Base-by-base conservation (phyloP, 2,329 filamentous ascomycete genomes). In the Penicillium sclerotiorum region DNA sequence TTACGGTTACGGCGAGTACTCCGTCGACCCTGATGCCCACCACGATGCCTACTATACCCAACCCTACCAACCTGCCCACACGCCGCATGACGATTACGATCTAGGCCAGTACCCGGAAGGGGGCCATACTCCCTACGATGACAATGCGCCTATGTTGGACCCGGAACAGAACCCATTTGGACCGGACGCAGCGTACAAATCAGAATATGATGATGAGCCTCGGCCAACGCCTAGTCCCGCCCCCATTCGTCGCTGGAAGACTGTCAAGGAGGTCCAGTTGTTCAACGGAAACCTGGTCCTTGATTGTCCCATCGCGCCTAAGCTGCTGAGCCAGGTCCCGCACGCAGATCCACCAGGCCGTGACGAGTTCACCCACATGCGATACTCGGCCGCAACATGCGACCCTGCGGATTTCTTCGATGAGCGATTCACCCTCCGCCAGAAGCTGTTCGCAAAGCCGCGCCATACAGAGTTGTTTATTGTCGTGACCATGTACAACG, bases 401-500 rank as follows among this genome's bases (percentile, higher is more conserved):
- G 93, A 97, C 64, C 93, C 93, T 0, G 81, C 84, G 13, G 84
- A 95, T 50, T 97, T 96, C 69, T 91, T 88, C 67, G 85, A 90
- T 4, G 85, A 91, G 63, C 89, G 93, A 53, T 97, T 96, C 63
- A 96, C 93, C 1, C 75, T 97, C 51, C 88, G 93, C 55, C 93
- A 97, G 73, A 87, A 85, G 67, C 83, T 97, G 20, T 96, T 96
- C 67, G 90, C 90, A 49, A 96, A 96, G 71, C 88, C 90, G 3
- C 82, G 93, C 47, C 89, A 96, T 66, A 96, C 93, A 0, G 93
- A 97, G 74, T 78, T 97, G 1, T 96, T 97, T 72, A 96, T 97
- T 63, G 93, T 92, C 27, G 85, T 97, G 46, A 97, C 93, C 50
- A 96, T 96, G 93, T 99, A 99, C 77, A 99, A 99, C 67, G 94